These are phyloP conservation scores for Monilinia fructicola DNA, from an alignment of 2,329 filamentous ascomycete genomes.

Conservation along the genomic window DNA sequence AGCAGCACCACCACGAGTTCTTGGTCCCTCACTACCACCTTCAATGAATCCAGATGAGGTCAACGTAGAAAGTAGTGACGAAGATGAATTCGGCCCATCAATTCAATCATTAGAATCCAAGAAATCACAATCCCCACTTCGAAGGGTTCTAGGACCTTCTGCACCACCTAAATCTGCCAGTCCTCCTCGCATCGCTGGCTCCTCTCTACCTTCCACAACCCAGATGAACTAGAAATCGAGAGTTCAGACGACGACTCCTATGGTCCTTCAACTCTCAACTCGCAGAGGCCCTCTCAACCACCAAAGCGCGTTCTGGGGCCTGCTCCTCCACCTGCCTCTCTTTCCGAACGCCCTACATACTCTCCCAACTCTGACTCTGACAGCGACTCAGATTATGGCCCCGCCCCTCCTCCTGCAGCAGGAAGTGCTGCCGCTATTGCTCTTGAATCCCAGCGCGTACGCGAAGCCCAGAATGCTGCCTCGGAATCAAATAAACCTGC, in stretches of 20 bases:
- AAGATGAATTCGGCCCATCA: conserved; percentile 31
- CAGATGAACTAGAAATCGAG: conserved; percentile 49
- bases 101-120: conserved; percentile 24
- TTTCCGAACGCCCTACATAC: conserved; percentile 43
- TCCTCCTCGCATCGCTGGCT: conserved; percentile 31
- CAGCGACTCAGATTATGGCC: conserved; percentile 56
- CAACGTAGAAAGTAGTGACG: conserved; percentile 47
- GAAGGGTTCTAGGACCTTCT: conserved; percentile 29
- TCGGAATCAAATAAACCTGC: conserved; percentile 36
- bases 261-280: neutral
- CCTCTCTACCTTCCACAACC: conserved; percentile 39
- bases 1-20: conserved; percentile 31
- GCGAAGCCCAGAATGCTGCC: conserved; percentile 13
- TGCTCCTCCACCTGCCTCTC: conserved; percentile 45
- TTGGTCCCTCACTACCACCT: conserved; percentile 39
- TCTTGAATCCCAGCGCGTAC: conserved; percentile 6
- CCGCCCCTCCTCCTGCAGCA: conserved; percentile 53
- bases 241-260: conserved; percentile 37
- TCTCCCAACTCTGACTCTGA: conserved; percentile 40
- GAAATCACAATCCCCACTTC: conserved; percentile 14
- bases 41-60: conserved; percentile 48
- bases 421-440: conserved; percentile 33
- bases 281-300: conserved; percentile 6
- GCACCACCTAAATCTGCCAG: conserved; percentile 41
- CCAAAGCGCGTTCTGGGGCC: conserved; percentile 41